Evolutionary conservation across 208 protist species (phyloP).

Genomic region (Leishmania tarentolae): DNA sequence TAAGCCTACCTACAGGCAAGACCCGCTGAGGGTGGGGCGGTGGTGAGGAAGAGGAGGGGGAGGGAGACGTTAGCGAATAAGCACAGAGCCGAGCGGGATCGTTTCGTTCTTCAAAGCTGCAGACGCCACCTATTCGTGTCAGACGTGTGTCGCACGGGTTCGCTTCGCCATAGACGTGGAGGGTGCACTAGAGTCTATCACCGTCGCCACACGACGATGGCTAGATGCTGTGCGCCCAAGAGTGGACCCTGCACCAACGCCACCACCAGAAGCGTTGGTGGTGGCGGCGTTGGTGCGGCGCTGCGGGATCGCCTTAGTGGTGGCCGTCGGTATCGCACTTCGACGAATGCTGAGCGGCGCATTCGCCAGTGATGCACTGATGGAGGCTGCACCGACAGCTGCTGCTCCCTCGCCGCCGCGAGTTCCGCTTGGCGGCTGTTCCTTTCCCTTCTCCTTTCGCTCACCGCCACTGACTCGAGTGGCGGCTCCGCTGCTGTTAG

Average conservation of each 20-base stretch:
- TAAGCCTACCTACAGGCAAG: background rate
- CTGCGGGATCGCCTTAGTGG: slow-evolving; percentile 11
- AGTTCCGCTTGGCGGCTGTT: background rate
- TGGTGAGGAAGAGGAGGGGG: background rate
- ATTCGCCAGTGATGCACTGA: background rate
- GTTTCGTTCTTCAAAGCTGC: background rate
- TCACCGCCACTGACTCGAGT: background rate
- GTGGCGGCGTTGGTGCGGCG: slow-evolving; percentile 15
- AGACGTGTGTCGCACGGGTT: background rate
- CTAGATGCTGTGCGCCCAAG: background rate
- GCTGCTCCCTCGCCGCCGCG: background rate
- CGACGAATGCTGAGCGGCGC: background rate
- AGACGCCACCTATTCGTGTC: background rate
- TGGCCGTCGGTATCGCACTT: slow-evolving; percentile 5
- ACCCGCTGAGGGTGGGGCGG: background rate
- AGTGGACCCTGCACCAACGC: background rate
- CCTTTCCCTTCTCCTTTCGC: slow-evolving; percentile 8
- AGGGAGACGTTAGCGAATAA: background rate
- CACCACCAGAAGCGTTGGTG: background rate
- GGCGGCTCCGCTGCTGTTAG: background rate
- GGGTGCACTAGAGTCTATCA: slow-evolving; percentile 3
- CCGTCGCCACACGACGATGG: background rate
- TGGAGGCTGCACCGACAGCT: background rate
- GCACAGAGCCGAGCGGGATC: background rate
- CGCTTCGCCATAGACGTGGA: background rate